Evolutionary conservation across 148 eudicot species (phyloP), one percentile per base, ranked within the genome.

Genomic region (Arctostaphylos glauca): DNA sequence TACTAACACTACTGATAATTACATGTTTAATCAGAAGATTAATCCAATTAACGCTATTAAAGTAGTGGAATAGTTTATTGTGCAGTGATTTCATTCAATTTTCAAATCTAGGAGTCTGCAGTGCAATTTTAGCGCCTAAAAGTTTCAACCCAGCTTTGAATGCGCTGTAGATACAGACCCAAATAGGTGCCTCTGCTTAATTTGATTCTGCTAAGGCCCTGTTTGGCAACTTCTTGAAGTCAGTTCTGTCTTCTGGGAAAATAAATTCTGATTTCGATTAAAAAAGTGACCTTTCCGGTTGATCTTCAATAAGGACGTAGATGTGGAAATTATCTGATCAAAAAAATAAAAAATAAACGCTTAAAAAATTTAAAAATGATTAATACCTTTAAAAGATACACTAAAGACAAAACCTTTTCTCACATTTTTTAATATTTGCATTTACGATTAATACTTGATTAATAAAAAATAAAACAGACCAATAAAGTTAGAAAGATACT

Each of bases 51-150:
- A 70, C 12, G 16, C 3, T 31, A 15, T 38, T 23, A 66, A 14
- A 14, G 76, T 16, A 46, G 5, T 16, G 38, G 52, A 9, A 2
- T 44, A 25, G 16, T 43, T 13, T 3, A 15, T 12, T 9, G 53
- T 19, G 19, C 18, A 38, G 49, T 49, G 23, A 9, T 60, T 9
- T 9, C 31, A 66, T 62, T 23, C 82, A 80, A 46, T 80, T 80
- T 80, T 64, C 46, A 64, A 80, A 64, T 48, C 18, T 10, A 46
- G 44, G 47, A 15, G 19, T 48, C 38, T 47, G 13, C 55, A 47
- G n/a, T 48, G 82, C 3, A 73, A 44, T 50, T 80, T 80, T 80
- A 80, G 82, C 82, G 82, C 82, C 44, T 48, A 25, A 66, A 49
- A 8, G 5, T 25, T 25, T 46, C 23, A n/a, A 66, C 53, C 50